Conservation (phyloP, 1,139 yeast species). For the Petasospora rhodanensis region DNA sequence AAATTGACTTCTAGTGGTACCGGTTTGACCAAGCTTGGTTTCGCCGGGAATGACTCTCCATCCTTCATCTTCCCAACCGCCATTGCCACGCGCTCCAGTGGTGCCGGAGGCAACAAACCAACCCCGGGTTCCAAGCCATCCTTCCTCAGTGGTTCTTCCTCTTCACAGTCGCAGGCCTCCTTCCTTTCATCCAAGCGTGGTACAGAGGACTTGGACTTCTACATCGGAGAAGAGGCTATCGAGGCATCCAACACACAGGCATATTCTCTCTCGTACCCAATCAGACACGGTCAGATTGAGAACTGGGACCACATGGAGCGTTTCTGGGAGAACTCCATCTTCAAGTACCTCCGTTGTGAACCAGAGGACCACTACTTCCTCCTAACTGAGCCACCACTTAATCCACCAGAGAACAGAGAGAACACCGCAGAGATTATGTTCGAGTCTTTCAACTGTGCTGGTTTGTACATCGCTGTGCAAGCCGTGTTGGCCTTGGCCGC, state of each 20-base stretch:
- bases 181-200: conserved; percentile 55
- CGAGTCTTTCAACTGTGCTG: conserved; percentile 98
- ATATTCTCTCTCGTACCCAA: conserved; percentile 86
- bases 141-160: conserved; percentile 24
- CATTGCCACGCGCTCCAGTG: conserved; percentile 65
- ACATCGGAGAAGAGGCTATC: conserved; percentile 92
- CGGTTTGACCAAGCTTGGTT: conserved; percentile 94
- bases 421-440: conserved; percentile 98
- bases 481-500: conserved; percentile 98
- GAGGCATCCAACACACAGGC: conserved; percentile 87
- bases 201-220: conserved; percentile 91
- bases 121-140: conserved; percentile 22
- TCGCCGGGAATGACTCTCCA: conserved; percentile 98
- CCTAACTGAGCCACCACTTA: conserved; percentile 95
- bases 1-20: conserved; percentile 56
- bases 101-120: conserved; percentile 30
- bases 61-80: conserved; percentile 97
- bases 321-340: conserved; percentile 96
- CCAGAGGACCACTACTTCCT: conserved; percentile 97
- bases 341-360: conserved; percentile 93
- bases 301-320: conserved; percentile 99
- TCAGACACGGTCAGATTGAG: conserved; percentile 95
- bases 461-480: conserved; percentile 95
- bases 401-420: conserved; percentile 98
- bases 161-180: conserved; percentile 50